phyloP scores from a whole-genome alignment of 2,329 filamentous ascomycete genomes.

The Simplicillium aogashimaense region DNA sequence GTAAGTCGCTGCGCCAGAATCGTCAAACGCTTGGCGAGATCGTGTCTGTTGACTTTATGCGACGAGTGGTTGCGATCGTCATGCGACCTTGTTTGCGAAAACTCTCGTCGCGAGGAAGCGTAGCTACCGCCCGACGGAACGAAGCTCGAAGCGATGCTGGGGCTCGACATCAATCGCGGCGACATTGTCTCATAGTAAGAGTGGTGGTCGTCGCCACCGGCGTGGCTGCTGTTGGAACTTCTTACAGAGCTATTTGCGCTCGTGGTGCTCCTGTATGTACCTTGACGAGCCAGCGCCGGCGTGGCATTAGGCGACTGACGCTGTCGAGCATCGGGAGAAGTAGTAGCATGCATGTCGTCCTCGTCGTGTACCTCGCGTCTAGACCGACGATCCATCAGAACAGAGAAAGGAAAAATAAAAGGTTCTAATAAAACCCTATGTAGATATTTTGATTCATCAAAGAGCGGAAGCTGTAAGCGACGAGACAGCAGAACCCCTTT shows the following conservation, averaged over 20 bases:
- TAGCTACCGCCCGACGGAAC: conserved; percentile 3
- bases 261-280: no score
- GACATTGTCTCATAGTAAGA: background rate
- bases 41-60: conserved; percentile 21
- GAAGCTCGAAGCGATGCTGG: conserved; percentile 6
- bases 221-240: conserved; percentile 2
- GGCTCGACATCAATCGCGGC: conserved; percentile 6
- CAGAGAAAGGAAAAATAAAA: no score
- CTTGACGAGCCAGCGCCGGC: no score
- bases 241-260: background rate
- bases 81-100: conserved; percentile 2
- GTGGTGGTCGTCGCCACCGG: background rate
- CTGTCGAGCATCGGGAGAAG: no score
- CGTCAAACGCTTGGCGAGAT: conserved; percentile 31
- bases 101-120: conserved; percentile 5
- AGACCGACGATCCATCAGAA: no score
- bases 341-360: no score
- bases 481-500: no score
- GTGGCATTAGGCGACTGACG: no score
- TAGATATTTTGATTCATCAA: no score
- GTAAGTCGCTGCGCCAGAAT: conserved; percentile 28
- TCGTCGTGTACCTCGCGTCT: no score
- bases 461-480: no score
- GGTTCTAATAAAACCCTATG: no score
- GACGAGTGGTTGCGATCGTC: conserved; percentile 1